A percentile compares a stretch with the other conserved stretches of the same genome.
Conservation (phyloP, 208 protist genomes). For the Leishmania arabica region DNA sequence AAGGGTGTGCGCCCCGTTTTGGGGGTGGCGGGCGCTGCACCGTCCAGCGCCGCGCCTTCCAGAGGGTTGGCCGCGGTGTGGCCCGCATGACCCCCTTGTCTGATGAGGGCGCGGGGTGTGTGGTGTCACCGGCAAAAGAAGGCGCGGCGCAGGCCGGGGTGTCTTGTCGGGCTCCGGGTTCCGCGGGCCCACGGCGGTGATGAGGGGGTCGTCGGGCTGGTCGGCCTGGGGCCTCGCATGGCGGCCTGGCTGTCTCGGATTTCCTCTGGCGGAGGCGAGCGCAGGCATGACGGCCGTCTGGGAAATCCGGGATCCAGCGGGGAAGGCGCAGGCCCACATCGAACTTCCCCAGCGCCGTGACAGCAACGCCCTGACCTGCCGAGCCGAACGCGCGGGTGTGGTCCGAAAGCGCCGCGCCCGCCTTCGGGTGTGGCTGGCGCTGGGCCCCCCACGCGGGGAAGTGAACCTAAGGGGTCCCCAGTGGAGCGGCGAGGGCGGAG, state of each 20-base stretch:
- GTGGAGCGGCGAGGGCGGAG: not conserved
- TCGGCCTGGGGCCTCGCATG: not conserved
- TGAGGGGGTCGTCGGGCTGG: not conserved
- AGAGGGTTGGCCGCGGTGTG: not conserved
- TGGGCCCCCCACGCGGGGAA: not conserved
- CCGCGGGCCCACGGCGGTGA: not conserved
- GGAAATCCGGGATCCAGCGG: not conserved
- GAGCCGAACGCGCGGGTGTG: not conserved
- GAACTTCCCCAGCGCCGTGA: not conserved
- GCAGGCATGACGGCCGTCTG: not conserved
- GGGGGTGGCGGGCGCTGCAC: no score
- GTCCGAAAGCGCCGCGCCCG: not conserved
- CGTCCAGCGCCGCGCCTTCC: not conserved
- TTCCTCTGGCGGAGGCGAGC: not conserved
- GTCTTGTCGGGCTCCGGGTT: not conserved
- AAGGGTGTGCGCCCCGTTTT: not conserved
- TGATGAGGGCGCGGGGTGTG: not conserved
- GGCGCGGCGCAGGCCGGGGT: not conserved
- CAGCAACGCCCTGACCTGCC: not conserved
- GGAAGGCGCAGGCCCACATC: not conserved
- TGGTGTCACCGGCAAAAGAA: not conserved
- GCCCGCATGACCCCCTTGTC: not conserved
- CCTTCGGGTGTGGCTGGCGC: not conserved
- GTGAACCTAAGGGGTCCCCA: not conserved
- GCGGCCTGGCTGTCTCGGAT: not conserved